A percentile compares a stretch with the other conserved stretches of the same genome.
phyloP scores from a whole-genome alignment of 768 basidiomycete genomes.

The Mycena capillaripes region DNA sequence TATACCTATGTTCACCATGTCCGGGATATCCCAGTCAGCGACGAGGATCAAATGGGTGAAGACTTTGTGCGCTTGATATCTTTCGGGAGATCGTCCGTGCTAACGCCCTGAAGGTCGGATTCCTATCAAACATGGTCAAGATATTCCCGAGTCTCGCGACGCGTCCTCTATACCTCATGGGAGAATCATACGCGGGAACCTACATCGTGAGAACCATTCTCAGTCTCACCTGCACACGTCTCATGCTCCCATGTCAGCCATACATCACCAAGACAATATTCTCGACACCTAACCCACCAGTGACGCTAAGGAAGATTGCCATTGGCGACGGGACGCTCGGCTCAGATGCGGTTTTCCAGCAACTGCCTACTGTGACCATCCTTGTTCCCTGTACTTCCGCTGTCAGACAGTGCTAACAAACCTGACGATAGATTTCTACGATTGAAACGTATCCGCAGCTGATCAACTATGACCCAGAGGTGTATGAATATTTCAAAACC shows the following conservation, averaged over 20 bases:
- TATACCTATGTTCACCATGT: constrained; percentile 43
- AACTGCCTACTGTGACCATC: constrained; percentile 56
- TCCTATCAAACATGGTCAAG: constrained; percentile 77
- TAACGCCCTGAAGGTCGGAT: constrained; percentile 69
- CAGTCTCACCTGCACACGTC: not conserved
- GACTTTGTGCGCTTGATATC: constrained; percentile 62
- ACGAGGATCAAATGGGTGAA: constrained; percentile 75
- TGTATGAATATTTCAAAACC: constrained; percentile 75
- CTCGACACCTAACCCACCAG: constrained; percentile 70
- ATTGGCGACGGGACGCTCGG: constrained; percentile 79
- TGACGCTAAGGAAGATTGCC: constrained; percentile 73
- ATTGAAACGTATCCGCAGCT: constrained; percentile 85
- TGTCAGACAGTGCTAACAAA: constrained; percentile 44
- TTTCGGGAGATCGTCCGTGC: not conserved
- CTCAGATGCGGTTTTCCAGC: constrained; percentile 61
- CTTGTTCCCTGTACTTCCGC: too few species aligned
- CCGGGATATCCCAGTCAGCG: constrained; percentile 61
- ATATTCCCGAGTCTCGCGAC: constrained; percentile 78
- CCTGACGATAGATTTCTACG: constrained; percentile 62
- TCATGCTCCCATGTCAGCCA: constrained; percentile 48
- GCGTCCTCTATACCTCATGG: constrained; percentile 76
- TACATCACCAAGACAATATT: constrained; percentile 84
- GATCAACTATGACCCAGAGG: constrained; percentile 78
- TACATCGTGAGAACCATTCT: not conserved
- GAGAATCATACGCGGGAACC: constrained; percentile 77